Evolutionary conservation across 2,329 filamentous ascomycete genomes (phyloP), one percentile per base, ranked within the genome.

Genomic region (Tolypocladium capitatum): DNA sequence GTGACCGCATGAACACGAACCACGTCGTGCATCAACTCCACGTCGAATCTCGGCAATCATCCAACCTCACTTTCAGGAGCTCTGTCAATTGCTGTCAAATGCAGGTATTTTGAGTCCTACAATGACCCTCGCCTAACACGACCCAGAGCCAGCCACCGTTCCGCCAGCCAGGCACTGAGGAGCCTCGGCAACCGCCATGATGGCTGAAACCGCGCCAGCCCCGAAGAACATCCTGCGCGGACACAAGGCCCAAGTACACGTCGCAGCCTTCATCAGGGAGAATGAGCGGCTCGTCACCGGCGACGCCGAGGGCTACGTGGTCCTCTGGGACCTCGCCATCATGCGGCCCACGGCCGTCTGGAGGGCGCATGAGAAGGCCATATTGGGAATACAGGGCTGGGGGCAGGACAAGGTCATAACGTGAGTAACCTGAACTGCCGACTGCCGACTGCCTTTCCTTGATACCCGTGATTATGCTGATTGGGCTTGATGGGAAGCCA

Each of bases 251-350:
- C 81, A 88, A 53, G 81, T 96, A 43, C 89, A 96, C 61, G 78
- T 80, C 20, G 74, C 90, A 4, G 69, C 76, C 46, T 91, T 97
- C 60, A 72, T 87, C 55, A 75, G 78, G 46, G 64, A 69, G 36
- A 95, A 96, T 62, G 74, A 78, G 49, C 83, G 86, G 32, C 79
- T 98, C 6, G 70, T 87, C 13, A 92, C 88, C 1, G 91, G 86
- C 33, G 92, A 98, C 66, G 86, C 88, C 9, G 86, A 95, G 38
- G 92, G 92, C 50, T 96, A 84, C 74, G 73, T 95, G 32, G 76
- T 94, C 7, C 68, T 89, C 21, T 98, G 92, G 92, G 83, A 86
- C 60, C 70, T 94, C 35, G 76, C 83, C 27, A 86, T 82, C 46
- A 90, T 94, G 71, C 77, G 92, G 32, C 79, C 91, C 0, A 73